Evolutionary conservation across 768 basidiomycete species (phyloP), one percentile per base, ranked within the genome.

Genomic region (Mycena kentingensis): DNA sequence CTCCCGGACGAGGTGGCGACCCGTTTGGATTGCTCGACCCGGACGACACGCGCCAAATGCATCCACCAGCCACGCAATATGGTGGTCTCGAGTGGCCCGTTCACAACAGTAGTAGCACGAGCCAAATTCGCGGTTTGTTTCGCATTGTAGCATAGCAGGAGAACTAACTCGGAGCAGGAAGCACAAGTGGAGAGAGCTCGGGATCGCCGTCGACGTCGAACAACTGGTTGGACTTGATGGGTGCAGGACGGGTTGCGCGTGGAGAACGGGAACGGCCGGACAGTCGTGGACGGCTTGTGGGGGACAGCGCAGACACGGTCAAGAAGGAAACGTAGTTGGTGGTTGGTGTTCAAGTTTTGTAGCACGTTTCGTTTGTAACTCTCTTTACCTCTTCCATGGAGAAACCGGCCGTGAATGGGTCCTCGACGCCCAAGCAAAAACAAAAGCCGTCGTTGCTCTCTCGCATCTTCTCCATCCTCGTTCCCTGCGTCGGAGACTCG

Each of bases 11-110:
- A 6, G 50, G 58, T 43, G 49, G 58, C 7, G 58, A 60, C 47
- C 58, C 54, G 37, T 60, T 60, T 31, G 45, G 54, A 15, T 25
- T 60, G 42, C n/a, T 60, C 31, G 58, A 60, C 15, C 6, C 35
- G 7, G 54, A 55, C 5, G 58, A 55, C 13, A 12, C 58, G 46
- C 25, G 41, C 13, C 53, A 41, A 18, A 32, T 28, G 8, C 57
- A 59, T 28, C 18, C 41, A 13, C 42, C 34, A 22, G 37, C 27
- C 16, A 1, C 51, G 15, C 15, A 22, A 21, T 58, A 54, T 12
- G 27, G 36, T 18, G 57, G 58, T 16, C 46, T 60, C 11, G 54
- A 60, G 46, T 60, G 58, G 58, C 58, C 58, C 13, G 58, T 60
- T 49, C 57, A 59, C 28, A 52, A 36, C 16, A 43, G 25, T 31